Evolutionary conservation across 495 filamentous ascomycete species (phyloP).

Genomic region (Podospora appendiculata): DNA sequence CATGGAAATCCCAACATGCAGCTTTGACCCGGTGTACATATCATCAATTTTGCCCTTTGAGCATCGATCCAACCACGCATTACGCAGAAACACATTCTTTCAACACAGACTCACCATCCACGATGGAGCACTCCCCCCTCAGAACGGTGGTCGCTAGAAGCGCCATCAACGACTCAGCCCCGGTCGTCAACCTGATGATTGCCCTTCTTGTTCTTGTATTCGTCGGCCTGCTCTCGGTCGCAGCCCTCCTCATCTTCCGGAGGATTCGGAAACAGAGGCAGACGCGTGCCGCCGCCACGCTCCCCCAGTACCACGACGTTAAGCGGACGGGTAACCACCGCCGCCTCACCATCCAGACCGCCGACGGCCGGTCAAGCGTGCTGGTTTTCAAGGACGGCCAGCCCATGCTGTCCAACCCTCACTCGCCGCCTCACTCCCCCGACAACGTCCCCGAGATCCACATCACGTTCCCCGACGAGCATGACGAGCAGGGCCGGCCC

Average conservation of each 20-base stretch:
- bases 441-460: slow-evolving; percentile 83
- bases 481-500: slow-evolving; percentile 75
- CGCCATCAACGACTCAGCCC: slow-evolving; percentile 31
- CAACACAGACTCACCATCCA: slow-evolving; percentile 15
- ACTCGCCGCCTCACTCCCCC: slow-evolving; percentile 70
- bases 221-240: slow-evolving; percentile 57
- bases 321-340: slow-evolving; percentile 34
- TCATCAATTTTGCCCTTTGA: slow-evolving; percentile 1
- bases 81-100: slow-evolving; percentile 5
- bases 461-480: slow-evolving; percentile 96
- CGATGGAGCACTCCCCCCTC: slow-evolving; percentile 36
- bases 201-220: slow-evolving; percentile 70
- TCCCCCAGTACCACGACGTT: slow-evolving; percentile 48
- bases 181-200: slow-evolving; percentile 66
- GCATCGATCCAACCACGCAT: slow-evolving; percentile 3
- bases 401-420: slow-evolving; percentile 64
- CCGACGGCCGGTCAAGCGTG: slow-evolving; percentile 66
- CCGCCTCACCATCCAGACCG: slow-evolving; percentile 43
- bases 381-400: slow-evolving; percentile 64
- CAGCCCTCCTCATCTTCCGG: slow-evolving; percentile 62
- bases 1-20: background rate
- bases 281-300: slow-evolving; percentile 43
- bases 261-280: slow-evolving; percentile 36
- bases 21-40: background rate
- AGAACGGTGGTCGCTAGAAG: slow-evolving; percentile 44